Evolutionary conservation across 2,329 filamentous ascomycete genomes (phyloP), one percentile per base, ranked within the genome.

Genomic region (Trichophyton rubrum): DNA sequence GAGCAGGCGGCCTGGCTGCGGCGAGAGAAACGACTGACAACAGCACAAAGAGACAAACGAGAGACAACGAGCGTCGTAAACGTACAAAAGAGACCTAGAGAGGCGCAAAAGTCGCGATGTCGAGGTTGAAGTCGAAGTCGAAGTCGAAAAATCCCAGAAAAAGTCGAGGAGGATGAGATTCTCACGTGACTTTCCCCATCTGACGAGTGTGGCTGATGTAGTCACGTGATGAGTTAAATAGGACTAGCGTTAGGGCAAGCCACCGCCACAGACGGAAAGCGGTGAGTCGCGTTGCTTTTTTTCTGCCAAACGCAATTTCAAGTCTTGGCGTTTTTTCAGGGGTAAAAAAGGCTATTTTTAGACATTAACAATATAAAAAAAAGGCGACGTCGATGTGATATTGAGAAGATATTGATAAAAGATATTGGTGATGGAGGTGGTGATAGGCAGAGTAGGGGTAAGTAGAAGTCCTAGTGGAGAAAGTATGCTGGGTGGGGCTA

Each of bases 301-400:
- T 47, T 47, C 43, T 47, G 43, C 43, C 43, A 47, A 20, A 47
- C 20, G 49, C 27, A 53, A 53, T 53, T 53, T 53, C 49, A 22
- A 24, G 49, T 53, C 49, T 53, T 53, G 49, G 49, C 49, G 49
- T 11, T 24, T 22, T 53, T 53, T 53, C 49, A 53, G 49, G 49
- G 15, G 27, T 33, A 33, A 33, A n/a, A 38, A 38, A 38, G 33
- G 33, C 11, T 38, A 38, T 38, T 38, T 38, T 38, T 38, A 38
- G 33, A 38, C 33, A 13, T 38, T 13, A 38, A 38, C 27, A 33
- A 9, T 7, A 38, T 38, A 38, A 11, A 38, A 38, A 38, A 38
- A 38, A 6, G 27, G 6, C 27, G 27, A 30, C 27, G 27, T 7
- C 6, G 27, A 30, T 30, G 27, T 30, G 27, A 30, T 30, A 30